Base-by-base conservation (phyloP, 208 protist genomes). In the Leishmania braziliensis region DNA sequence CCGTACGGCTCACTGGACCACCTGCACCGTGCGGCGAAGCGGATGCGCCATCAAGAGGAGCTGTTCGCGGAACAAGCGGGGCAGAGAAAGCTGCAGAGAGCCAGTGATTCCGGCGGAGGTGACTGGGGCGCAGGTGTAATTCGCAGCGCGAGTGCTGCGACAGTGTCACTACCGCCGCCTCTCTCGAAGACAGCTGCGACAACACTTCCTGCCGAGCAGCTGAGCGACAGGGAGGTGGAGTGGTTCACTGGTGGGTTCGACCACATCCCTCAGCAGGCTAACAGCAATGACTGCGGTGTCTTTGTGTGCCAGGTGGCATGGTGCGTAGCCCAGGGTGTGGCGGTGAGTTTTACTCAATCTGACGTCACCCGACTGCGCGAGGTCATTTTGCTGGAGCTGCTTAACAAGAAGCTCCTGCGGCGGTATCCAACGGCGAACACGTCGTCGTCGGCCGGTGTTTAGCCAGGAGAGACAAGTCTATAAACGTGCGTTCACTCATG, bases 261-360 rank as follows among this genome's bases (percentile, higher is more conserved):
- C n/a, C 75, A 84, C 71, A 79, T 84, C 4, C 91, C 93, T 16
- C 91, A 95, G 72, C 93, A 97, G 81, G 65, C 70, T 46, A 97
- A 97, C 75, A 81, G 88, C 50, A 82, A 90, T 71, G 93, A 97
- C 84, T 97, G 93, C 80, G 93, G 93, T 76, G 89, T 95, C 20
- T 97, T 95, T 87, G 93, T 97, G n/a, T 95, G 93, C 63, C 85
- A 92, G 51, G 79, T 78, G 6, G 93, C 91, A 54, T 97, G 92
- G 91, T 97, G 93, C 78, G 77, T 80, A 8, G 89, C 88, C 16
- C 72, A 95, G 20, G 89, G 86, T 33, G 79, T 95, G 68, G 87
- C 93, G 43, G 83, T 91, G 20, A 78, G 65, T 36, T 96, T 95
- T 74, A 79, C 82, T 0, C 89, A 93, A 70, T 50, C 62, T 2